Conservation (phyloP, 2,329 filamentous ascomycete species). For the Colletotrichum caudatum region DNA sequence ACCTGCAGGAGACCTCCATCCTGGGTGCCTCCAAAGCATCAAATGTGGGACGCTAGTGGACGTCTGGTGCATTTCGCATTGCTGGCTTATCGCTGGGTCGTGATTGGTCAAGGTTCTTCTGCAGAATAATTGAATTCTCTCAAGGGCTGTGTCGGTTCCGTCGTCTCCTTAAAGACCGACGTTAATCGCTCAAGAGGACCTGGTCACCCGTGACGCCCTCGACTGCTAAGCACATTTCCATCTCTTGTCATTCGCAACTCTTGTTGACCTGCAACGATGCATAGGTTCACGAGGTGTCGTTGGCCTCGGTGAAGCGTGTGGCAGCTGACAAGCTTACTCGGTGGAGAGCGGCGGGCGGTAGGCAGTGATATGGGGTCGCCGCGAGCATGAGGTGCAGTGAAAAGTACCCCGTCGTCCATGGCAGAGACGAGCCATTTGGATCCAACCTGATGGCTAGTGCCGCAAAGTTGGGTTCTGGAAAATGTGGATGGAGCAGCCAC, state of each 20-base stretch:
- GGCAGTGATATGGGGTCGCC: slow-evolving; percentile 39
- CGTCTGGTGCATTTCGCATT: slow-evolving; percentile 40
- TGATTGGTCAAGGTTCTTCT: slow-evolving; percentile 48
- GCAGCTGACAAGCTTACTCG: slow-evolving; percentile 39
- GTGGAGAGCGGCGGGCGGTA: slow-evolving; percentile 37
- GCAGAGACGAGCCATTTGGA: slow-evolving; percentile 16
- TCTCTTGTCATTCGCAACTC: slow-evolving; percentile 39
- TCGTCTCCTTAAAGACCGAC: slow-evolving; percentile 38
- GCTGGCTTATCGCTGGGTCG: slow-evolving; percentile 47
- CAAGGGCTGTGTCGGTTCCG: slow-evolving; percentile 39
- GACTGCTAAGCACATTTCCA: slow-evolving; percentile 37
- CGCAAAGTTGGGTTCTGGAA: slow-evolving; percentile 39
- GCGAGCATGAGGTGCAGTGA: slow-evolving; percentile 35
- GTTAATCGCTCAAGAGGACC: slow-evolving; percentile 40
- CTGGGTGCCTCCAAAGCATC: slow-evolving; percentile 38
- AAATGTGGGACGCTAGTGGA: slow-evolving; percentile 40
- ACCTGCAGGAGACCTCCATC: slow-evolving; percentile 41
- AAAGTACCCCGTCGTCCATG: slow-evolving; percentile 34
- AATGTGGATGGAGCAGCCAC: slow-evolving; percentile 40
- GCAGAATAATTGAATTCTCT: slow-evolving; percentile 52
- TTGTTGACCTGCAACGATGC: slow-evolving; percentile 30
- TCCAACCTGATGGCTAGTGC: slow-evolving; percentile 37
- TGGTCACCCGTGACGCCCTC: slow-evolving; percentile 10
- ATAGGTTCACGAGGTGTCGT: slow-evolving; percentile 37
- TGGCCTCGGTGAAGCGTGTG: slow-evolving; percentile 39